Percentiles rank a stretch among this genome's conserved stretches.
These are phyloP conservation scores for Rhizopus microsporus DNA, from an alignment of 371 early-diverging fungal genomes.

Conservation along the genomic window DNA sequence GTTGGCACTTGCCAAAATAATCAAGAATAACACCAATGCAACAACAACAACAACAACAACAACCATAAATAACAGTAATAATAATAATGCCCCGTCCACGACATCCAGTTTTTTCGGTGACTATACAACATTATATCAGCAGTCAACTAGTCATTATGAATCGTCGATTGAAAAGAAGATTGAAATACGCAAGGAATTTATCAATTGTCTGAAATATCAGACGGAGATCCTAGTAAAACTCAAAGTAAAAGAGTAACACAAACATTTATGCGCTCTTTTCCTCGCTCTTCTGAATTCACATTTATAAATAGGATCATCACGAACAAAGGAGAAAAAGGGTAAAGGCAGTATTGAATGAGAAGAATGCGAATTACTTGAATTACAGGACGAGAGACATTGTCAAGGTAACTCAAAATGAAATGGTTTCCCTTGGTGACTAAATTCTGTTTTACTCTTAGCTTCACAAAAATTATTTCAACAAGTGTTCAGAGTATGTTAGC, in stretches of 20 bases:
- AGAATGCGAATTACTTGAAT: constrained; percentile 36
- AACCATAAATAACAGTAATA: neutral
- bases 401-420: constrained; percentile 27
- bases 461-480: constrained; percentile 45
- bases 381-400: constrained; percentile 42
- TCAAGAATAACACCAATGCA: constrained; percentile 4
- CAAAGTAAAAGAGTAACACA: constrained; percentile 19
- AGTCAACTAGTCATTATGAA: constrained; percentile 34
- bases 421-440: neutral
- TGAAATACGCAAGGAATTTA: constrained; percentile 23
- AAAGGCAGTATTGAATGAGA: constrained; percentile 34
- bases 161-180: constrained; percentile 35
- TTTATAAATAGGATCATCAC: constrained; percentile 29
- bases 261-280: constrained; percentile 1
- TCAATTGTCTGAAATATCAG: constrained; percentile 20
- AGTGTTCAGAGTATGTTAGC: constrained; percentile 40
- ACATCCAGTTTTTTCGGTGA: constrained; percentile 29
- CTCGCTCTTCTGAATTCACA: neutral
- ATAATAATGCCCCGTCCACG: neutral
- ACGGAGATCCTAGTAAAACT: constrained; percentile 21
- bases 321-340: constrained; percentile 40
- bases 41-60: neutral
- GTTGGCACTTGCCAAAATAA: constrained; percentile 32
- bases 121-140: constrained; percentile 26
- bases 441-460: constrained; percentile 26